phyloP scores from a whole-genome alignment of 1,284 basidiomycete species.

The Phellopilus nigrolimitatus region DNA sequence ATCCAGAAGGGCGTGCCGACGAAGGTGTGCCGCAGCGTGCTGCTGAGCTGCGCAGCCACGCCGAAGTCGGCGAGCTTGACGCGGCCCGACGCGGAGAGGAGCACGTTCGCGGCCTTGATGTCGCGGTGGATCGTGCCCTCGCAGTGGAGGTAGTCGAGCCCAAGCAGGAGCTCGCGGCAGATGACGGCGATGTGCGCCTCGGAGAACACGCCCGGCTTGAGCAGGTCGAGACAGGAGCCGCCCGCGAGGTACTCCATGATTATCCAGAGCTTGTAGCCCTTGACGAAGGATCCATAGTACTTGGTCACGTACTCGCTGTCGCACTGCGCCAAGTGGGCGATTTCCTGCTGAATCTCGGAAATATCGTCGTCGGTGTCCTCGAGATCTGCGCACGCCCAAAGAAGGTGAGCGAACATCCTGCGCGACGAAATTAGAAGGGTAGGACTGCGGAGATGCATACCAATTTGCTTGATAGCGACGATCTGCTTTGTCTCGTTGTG shows the following conservation, averaged over 20 bases:
- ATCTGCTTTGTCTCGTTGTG: conserved; percentile 92
- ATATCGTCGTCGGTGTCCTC: conserved; percentile 94
- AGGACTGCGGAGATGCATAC: conserved; percentile 38
- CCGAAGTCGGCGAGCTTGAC: conserved; percentile 98
- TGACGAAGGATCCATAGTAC: conserved; percentile 96
- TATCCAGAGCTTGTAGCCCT: conserved; percentile 98
- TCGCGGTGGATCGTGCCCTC: conserved; percentile 97
- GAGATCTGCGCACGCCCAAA: no score
- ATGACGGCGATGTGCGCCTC: conserved; percentile 94
- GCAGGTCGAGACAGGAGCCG: conserved; percentile 94
- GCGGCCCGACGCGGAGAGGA: conserved; percentile 84
- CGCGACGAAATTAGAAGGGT: background rate
- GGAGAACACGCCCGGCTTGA: conserved; percentile 87
- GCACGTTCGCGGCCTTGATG: conserved; percentile 97
- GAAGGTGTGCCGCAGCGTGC: conserved; percentile 87
- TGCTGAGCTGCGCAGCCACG: conserved; percentile 89
- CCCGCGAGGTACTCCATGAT: conserved; percentile 99
- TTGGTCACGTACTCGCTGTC: conserved; percentile 91
- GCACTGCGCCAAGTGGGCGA: conserved; percentile 91
- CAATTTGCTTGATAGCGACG: conserved; percentile 98
- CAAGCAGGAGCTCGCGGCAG: conserved; percentile 89
- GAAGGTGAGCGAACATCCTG: no score
- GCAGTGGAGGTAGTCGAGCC: conserved; percentile 89
- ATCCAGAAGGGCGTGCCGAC: conserved; percentile 98
- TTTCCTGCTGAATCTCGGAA: conserved; percentile 96